These are phyloP conservation scores for Cladobotryum mycophilum DNA, from an alignment of 2,329 filamentous ascomycete species.

Conservation along the genomic window DNA sequence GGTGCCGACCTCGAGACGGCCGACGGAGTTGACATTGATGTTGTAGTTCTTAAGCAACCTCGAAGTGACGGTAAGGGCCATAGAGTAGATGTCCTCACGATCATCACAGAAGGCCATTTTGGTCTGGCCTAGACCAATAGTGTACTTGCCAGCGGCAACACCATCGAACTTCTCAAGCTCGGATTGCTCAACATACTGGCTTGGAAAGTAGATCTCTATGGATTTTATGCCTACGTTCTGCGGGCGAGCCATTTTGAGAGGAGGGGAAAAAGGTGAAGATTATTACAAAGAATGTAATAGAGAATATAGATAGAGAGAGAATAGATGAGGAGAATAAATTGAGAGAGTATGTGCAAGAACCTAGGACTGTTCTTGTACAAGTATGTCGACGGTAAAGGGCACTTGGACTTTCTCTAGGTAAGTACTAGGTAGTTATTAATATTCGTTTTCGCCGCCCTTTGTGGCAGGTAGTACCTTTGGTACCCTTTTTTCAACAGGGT, in stretches of 20 bases:
- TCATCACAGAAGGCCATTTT: constrained; percentile 92
- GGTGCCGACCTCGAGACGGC: constrained; percentile 77
- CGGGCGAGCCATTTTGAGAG: constrained; percentile 59
- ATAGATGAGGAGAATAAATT: constrained; percentile 12
- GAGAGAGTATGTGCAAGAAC: constrained; percentile 11
- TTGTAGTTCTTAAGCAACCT: constrained; percentile 78
- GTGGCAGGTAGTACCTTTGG: constrained; percentile 8
- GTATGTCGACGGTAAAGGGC: too few species aligned
- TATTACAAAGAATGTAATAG: constrained; percentile 6
- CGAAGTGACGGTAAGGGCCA: constrained; percentile 70
- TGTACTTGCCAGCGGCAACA: constrained; percentile 77
- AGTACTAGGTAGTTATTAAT: too few species aligned
- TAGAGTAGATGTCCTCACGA: constrained; percentile 84
- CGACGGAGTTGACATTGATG: constrained; percentile 71
- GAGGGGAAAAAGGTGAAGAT: too few species aligned
- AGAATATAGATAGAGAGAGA: neutral
- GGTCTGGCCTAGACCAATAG: constrained; percentile 83
- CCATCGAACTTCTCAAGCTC: constrained; percentile 85
- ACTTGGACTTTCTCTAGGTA: too few species aligned
- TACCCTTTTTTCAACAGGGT: too few species aligned
- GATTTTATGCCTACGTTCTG: constrained; percentile 89
- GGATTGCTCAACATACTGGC: constrained; percentile 78
- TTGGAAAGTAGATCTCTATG: constrained; percentile 85
- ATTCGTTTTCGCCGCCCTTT: constrained; percentile 16
- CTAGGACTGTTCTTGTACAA: too few species aligned